Base-by-base conservation (phyloP, 768 basidiomycete genomes). In the Suillus decipiens region DNA sequence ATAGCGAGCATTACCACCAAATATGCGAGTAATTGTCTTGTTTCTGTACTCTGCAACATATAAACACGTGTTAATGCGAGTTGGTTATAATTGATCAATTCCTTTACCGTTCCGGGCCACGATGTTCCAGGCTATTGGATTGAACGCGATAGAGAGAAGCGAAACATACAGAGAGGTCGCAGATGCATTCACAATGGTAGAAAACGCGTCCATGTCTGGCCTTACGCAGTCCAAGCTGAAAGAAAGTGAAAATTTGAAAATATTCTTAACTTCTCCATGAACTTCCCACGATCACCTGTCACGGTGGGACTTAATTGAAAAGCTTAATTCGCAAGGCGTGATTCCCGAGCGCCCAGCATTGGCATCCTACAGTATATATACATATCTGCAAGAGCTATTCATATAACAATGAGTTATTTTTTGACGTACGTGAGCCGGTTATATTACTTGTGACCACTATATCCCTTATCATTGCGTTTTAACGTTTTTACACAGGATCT, bases 121-220 rank as follows among this genome's bases (percentile, higher is more conserved):
- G 65, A 95, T 87, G 76, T 99, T 99, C 96, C 96, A 99, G 63
- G 90, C 95, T 1, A 88, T 87, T 0, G 96, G 96, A 70, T 98
- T 98, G 80, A 98, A 98, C 2, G 86, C 71, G 56, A 96, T 92
- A 63, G 89, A 75, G 5, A 84, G 76, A n/a, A 95, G 65, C 0
- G 86, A 86, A 19, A 91, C 59, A 70, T 82, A 83, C 45, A 98
- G 73, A 24, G 92, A 92, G 7, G 77, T 71, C 69, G 93, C 84
- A 36, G 80, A 84, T 34, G 82, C 71, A 77, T 96, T 88, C 2
- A 96, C 64, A 50, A 75, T 39, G 54, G 70, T 66, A 24, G 65
- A 67, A 31, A 80, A 66, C 31, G 72, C 62, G 70, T 73, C 70
- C 70, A 74, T 73, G n/a, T 22, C 58, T 24, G 34, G 6, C 58